These are phyloP conservation scores for Vigna unguiculata DNA, from an alignment of 306 rosid species.

Conservation along the genomic window DNA sequence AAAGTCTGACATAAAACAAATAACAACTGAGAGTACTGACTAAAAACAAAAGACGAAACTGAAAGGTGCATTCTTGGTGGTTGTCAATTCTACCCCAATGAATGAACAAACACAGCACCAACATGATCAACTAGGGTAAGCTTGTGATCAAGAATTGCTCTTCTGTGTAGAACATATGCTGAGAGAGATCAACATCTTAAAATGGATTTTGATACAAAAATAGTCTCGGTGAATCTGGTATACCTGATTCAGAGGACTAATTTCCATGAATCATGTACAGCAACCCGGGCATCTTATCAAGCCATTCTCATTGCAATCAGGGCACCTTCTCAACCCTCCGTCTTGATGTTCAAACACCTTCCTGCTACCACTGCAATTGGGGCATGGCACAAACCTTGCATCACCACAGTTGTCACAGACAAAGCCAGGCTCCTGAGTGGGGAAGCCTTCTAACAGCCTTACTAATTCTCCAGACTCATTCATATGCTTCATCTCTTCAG, in stretches of 20 bases:
- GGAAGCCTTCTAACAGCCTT: conserved; percentile 63
- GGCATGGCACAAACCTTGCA: conserved; percentile 79
- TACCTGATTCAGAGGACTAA: background rate
- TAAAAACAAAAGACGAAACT: conserved; percentile 37
- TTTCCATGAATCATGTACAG: conserved; percentile 51
- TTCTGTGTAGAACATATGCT: background rate
- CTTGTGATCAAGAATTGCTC: background rate
- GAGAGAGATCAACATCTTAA: background rate
- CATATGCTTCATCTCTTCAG: conserved; percentile 67
- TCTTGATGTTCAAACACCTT: conserved; percentile 69
- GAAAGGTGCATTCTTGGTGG: conserved; percentile 36
- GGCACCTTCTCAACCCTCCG: conserved; percentile 68
- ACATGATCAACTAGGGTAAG: background rate
- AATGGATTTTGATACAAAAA: background rate
- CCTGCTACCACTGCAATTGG: conserved; percentile 71
- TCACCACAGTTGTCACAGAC: conserved; percentile 76
- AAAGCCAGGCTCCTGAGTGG: conserved; percentile 52
- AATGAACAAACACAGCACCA: background rate
- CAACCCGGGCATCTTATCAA: conserved; percentile 77
- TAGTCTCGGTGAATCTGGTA: background rate
- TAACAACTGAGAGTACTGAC: conserved; percentile 37
- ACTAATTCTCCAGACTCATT: conserved; percentile 75
- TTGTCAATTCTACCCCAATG: conserved; percentile 31
- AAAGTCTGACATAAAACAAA: conserved; percentile 21
- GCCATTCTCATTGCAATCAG: conserved; percentile 82